These are phyloP conservation scores for Brassica cretica DNA, from an alignment of 345 rosid genomes.

Conservation along the genomic window DNA sequence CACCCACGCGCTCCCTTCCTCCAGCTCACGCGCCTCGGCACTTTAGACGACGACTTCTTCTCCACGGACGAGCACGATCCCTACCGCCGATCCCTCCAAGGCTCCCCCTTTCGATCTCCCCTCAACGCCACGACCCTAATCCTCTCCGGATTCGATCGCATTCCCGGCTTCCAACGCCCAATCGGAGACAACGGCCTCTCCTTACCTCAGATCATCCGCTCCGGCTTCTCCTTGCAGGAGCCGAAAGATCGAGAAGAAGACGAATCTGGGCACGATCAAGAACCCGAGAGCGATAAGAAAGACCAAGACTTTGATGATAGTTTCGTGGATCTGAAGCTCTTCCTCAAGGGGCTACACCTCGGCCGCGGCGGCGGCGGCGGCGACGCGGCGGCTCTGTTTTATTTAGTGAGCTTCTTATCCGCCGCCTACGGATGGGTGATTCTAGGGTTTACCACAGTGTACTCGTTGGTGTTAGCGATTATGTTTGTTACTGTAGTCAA, in stretches of 20 bases:
- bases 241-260: conserved; percentile 25
- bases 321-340: conserved; percentile 57
- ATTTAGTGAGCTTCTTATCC: conserved; percentile 70
- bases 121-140: conserved; percentile 55
- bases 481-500: conserved; percentile 68
- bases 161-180: conserved; percentile 55
- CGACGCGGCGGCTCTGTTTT: conserved; percentile 70
- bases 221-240: conserved; percentile 51
- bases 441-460: conserved; percentile 78
- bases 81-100: conserved; percentile 49
- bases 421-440: conserved; percentile 95
- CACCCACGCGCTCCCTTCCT: conserved; percentile 56
- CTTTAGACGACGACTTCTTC: conserved; percentile 82
- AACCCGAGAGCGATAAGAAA: conserved; percentile 24
- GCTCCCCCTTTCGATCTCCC: conserved; percentile 42
- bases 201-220: conserved; percentile 54
- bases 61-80: conserved; percentile 65
- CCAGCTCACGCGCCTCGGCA: conserved; percentile 79
- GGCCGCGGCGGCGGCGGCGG: conserved; percentile 37
- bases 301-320: conserved; percentile 50
- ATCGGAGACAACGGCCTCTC: conserved; percentile 60
- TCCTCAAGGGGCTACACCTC: conserved; percentile 66
- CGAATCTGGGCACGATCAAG: conserved; percentile 24
- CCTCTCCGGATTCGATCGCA: conserved; percentile 55
- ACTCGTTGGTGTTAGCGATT: conserved; percentile 76